Percentiles rank a stretch among this genome's conserved stretches.
phyloP scores from a whole-genome alignment of 257 asterid genomes.

The Fraxinus excelsior region DNA sequence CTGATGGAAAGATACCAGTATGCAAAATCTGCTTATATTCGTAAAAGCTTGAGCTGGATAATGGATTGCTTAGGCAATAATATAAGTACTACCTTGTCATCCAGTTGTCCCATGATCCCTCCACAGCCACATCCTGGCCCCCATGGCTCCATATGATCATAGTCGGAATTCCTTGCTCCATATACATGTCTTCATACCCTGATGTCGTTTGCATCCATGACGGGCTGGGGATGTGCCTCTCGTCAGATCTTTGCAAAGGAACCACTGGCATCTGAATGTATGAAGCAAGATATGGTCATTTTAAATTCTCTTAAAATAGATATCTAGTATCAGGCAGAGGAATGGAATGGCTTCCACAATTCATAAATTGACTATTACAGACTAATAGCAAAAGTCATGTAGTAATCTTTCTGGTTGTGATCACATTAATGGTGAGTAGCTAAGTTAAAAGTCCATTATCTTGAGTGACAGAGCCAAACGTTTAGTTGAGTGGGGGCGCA shows the following conservation, averaged over 20 bases:
- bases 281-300: conserved; percentile 7
- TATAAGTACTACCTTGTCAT: conserved; percentile 62
- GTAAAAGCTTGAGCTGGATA: background rate
- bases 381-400: background rate
- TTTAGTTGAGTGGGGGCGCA: background rate
- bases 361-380: conserved; percentile 9
- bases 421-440: background rate
- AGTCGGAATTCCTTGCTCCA: conserved; percentile 86
- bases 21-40: conserved; percentile 26
- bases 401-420: background rate
- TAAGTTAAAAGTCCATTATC: background rate
- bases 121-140: conserved; percentile 84
- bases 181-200: conserved; percentile 55
- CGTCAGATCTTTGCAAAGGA: conserved; percentile 93
- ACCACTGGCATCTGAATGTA: conserved; percentile 77
- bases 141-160: conserved; percentile 90
- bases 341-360: conserved; percentile 11
- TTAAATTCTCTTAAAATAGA: background rate
- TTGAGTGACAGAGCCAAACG: background rate
- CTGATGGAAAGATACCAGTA: conserved; percentile 39
- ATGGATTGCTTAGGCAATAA: background rate
- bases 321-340: background rate
- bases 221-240: conserved; percentile 73
- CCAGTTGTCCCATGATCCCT: conserved; percentile 99
- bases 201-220: conserved; percentile 87